Evolutionary conservation across 2,329 filamentous ascomycete genomes (phyloP).

Genomic region (Talaromyces sp.): DNA sequence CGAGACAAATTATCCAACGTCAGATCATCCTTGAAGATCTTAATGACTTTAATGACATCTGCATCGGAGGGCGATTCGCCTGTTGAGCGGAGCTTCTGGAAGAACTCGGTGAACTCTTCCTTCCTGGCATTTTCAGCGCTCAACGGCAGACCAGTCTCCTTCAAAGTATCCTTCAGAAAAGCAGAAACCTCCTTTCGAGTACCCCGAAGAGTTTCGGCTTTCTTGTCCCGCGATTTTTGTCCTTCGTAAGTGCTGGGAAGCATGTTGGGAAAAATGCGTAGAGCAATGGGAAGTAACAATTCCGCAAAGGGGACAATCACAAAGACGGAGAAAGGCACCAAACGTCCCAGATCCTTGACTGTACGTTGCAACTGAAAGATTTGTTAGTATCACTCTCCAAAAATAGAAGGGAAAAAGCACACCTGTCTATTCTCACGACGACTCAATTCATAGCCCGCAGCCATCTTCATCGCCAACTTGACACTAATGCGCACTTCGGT

Average conservation of each 20-base stretch:
- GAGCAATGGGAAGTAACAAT: conserved; percentile 80
- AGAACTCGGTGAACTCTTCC: conserved; percentile 94
- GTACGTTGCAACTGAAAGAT: conserved; percentile 68
- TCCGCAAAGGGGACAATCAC: conserved; percentile 96
- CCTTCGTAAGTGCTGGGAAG: conserved; percentile 96
- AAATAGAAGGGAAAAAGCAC: conserved; percentile 18
- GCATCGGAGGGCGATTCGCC: conserved; percentile 82
- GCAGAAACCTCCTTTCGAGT: conserved; percentile 90
- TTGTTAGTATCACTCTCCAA: conserved; percentile 19
- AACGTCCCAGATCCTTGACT: conserved; percentile 83
- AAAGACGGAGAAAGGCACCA: conserved; percentile 96
- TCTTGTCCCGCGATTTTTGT: conserved; percentile 83
- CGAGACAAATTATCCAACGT: conserved; percentile 95
- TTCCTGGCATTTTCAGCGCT: conserved; percentile 79
- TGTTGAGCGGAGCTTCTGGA: conserved; percentile 89
- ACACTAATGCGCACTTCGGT: conserved; percentile 92
- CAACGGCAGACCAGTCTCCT: conserved; percentile 88
- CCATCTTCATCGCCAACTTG: conserved; percentile 91
- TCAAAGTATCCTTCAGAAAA: conserved; percentile 83
- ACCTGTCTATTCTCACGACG: conserved; percentile 86
- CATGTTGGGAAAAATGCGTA: conserved; percentile 95
- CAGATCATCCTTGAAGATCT: conserved; percentile 96
- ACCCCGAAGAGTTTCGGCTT: conserved; percentile 73
- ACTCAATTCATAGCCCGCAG: conserved; percentile 92
- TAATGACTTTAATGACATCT: conserved; percentile 98